Percentiles rank a stretch among this genome's conserved stretches.
Conservation (phyloP, 371 early-diverging fungal genomes). For the Catenaria anguillulae region DNA sequence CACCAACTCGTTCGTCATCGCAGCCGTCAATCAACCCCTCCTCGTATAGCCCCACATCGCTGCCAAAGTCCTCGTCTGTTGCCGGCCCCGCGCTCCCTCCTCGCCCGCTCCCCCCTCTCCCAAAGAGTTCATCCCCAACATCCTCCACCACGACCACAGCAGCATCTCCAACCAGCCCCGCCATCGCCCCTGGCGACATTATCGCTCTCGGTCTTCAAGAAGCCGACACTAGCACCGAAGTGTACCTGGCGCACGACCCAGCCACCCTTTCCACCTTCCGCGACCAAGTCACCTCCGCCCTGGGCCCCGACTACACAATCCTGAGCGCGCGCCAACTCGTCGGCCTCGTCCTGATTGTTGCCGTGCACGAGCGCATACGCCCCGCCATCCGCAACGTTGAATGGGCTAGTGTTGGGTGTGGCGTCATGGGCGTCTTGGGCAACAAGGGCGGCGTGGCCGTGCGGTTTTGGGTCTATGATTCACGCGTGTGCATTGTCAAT, state of each 20-base stretch:
- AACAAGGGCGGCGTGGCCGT: constrained; percentile 81
- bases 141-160: too few relatives aligned
- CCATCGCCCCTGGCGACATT: too few relatives aligned
- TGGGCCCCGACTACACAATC: constrained; percentile 36
- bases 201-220: neutral
- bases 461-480: constrained; percentile 70
- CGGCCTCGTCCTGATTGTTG: constrained; percentile 68
- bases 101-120: too few relatives aligned
- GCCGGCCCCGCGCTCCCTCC: too few relatives aligned
- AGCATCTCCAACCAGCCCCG: too few relatives aligned
- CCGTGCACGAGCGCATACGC: constrained; percentile 48
- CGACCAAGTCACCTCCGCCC: constrained; percentile 5
- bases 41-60: too few relatives aligned
- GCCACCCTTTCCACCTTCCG: constrained; percentile 13
- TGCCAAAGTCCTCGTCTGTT: too few relatives aligned
- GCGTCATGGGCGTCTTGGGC: constrained; percentile 59
- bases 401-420: constrained; percentile 48
- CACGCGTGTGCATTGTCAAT: constrained; percentile 72
- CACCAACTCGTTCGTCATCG: too few relatives aligned
- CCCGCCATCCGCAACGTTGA: constrained; percentile 50
- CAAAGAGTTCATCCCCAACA: too few relatives aligned
- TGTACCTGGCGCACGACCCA: neutral
- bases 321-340: constrained; percentile 73
- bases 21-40: too few relatives aligned
- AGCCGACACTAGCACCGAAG: neutral